Evolutionary conservation across 768 basidiomycete species (phyloP), one percentile per base, ranked within the genome.

Genomic region (Clavulina sp.): DNA sequence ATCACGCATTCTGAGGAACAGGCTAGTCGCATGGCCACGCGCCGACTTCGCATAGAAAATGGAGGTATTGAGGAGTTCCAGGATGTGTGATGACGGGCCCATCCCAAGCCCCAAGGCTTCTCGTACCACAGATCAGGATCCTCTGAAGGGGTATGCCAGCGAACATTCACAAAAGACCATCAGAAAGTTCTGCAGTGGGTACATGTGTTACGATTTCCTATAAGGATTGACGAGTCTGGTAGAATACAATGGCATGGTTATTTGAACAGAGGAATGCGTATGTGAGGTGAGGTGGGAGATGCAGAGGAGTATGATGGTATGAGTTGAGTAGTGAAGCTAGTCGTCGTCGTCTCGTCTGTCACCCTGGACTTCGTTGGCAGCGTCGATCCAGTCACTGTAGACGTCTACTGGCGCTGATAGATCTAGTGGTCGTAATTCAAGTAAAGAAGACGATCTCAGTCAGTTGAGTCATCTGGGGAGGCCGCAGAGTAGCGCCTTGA

Each of bases 1-100:
- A 85, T 91, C 54, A 91, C 88, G 0, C 87, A 89, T 62, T 84
- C 83, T 0, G 76, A 78, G 2, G 81, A 86, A 55, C 87, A 89
- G 62, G 82, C 77, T 3, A 66, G 73, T 56, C 70, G 84, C 50
- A 75, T 83, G 34, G 87, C 5, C 16, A 46, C 43, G 9, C 13
- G 43, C 9, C 13, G 43, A 24, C 13, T 46, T 16, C 24, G 43
- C 13, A 28, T 46, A 9, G 13, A 46, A 26, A 26, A 46, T 26
- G 43, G 43, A 9, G 26, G 16, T 13, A 24, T 24, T 13, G 26
- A 9, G 24, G 43, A 46, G 26, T 9, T n/a, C n/a, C n/a, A n/a
- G n/a, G n/a, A n/a, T n/a, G n/a, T n/a, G n/a, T n/a, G n/a, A n/a
- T n/a, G n/a, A n/a, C n/a, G n/a, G n/a, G n/a, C n/a, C n/a, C n/a